A percentile compares a stretch with the other conserved stretches of the same genome.
Conservation (phyloP, 257 asterid species). For the Penstemon eatonii region DNA sequence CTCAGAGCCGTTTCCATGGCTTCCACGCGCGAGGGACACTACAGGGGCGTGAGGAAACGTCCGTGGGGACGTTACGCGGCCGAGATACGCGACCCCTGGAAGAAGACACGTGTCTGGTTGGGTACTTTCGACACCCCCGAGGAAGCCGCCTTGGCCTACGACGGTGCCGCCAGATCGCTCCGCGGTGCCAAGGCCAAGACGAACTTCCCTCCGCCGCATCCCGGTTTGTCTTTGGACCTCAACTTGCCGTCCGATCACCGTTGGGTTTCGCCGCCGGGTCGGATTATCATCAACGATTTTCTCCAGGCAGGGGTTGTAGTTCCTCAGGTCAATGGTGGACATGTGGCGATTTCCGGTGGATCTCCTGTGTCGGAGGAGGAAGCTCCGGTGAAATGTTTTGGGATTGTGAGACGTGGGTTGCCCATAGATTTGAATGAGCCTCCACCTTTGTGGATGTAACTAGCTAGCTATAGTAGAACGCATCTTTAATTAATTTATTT, state of each 20-base stretch:
- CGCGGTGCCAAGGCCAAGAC: constrained; percentile 93
- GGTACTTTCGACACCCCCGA: constrained; percentile 97
- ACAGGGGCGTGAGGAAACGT: constrained; percentile 91
- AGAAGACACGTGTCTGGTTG: constrained; percentile 93
- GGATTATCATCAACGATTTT: constrained; percentile 57
- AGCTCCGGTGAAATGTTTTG: constrained; percentile 52
- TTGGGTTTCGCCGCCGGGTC: constrained; percentile 52
- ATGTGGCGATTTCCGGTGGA: constrained; percentile 28
- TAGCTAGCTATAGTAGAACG: constrained; percentile 20
- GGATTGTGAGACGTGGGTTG: constrained; percentile 77
- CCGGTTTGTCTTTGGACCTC: constrained; percentile 54
- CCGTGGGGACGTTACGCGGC: constrained; percentile 99
- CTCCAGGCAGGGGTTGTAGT: constrained; percentile 44
- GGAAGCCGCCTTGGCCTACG: constrained; percentile 96
- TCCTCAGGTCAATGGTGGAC: constrained; percentile 30
- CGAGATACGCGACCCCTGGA: constrained; percentile 97
- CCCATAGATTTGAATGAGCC: constrained; percentile 93
- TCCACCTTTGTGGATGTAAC: constrained; percentile 82
- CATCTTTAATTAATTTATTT: not conserved
- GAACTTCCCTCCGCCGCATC: constrained; percentile 59
- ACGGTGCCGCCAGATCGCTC: constrained; percentile 96
- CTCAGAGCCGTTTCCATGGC: constrained; percentile 42
- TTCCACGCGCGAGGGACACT: constrained; percentile 85
- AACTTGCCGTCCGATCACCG: constrained; percentile 73
- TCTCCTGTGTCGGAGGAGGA: constrained; percentile 40